phyloP scores from a whole-genome alignment of 441 rosid species.

The Populus hybrid region DNA sequence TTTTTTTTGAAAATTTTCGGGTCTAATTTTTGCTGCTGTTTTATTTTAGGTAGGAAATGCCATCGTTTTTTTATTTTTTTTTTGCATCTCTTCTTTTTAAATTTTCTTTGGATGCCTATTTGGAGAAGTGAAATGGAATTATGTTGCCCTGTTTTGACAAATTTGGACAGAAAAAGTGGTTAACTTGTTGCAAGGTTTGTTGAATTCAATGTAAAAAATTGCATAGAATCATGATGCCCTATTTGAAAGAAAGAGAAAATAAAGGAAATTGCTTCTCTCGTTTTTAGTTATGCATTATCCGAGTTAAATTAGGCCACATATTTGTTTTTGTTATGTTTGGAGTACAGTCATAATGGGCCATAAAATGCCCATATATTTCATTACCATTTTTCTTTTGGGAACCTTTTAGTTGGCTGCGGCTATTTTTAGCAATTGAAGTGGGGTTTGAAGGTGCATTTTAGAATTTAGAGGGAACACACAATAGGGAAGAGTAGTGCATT shows the following conservation, averaged over 20 bases:
- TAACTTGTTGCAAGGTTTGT: neutral
- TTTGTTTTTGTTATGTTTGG: neutral
- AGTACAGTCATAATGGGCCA: neutral
- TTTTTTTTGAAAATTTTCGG: neutral
- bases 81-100: neutral
- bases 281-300: neutral
- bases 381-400: neutral
- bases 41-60: neutral
- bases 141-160: neutral
- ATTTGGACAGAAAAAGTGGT: neutral
- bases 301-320: neutral
- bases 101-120: neutral
- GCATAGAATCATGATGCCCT: neutral
- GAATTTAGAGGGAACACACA: neutral
- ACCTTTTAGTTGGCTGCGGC: neutral
- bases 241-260: neutral
- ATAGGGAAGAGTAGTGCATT: neutral
- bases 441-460: neutral
- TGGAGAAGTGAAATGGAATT: neutral
- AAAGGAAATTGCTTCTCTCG: neutral
- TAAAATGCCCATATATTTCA: neutral
- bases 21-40: neutral
- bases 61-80: neutral
- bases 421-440: slow-evolving; percentile 6
- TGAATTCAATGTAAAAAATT: neutral